These are phyloP conservation scores for Fusarium sp. DNA, from an alignment of 2,329 filamentous ascomycete genomes.

Conservation along the genomic window DNA sequence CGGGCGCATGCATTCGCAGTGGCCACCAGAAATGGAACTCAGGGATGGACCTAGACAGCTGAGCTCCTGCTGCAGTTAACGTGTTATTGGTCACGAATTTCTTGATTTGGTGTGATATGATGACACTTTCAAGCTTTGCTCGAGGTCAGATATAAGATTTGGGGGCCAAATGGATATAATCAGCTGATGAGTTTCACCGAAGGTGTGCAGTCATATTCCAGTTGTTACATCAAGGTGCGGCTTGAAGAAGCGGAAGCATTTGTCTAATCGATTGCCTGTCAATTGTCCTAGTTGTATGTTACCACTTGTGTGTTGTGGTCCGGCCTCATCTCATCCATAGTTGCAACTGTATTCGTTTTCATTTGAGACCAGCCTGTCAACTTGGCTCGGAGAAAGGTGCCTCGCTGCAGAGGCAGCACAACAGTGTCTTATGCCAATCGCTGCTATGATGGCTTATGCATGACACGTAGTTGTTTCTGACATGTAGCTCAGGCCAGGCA, in stretches of 20 bases:
- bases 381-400: neutral
- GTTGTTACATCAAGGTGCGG: neutral
- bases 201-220: neutral
- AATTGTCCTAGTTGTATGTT: no score
- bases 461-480: neutral
- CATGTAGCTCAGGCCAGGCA: conserved; percentile 10
- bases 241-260: neutral
- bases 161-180: neutral
- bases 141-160: neutral
- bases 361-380: no score
- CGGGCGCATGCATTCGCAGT: neutral
- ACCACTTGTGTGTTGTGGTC: no score
- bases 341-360: no score
- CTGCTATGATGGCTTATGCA: conserved; percentile 1
- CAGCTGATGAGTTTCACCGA: neutral
- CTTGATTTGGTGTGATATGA: neutral
- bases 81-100: neutral
- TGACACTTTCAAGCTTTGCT: neutral
- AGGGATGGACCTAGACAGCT: no score
- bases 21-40: neutral
- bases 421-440: neutral
- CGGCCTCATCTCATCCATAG: no score
- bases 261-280: no score
- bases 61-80: no score
- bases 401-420: neutral